Evolutionary conservation across 2,329 filamentous ascomycete species (phyloP).

Genomic region (Aspergillus pseudoviridinutans): DNA sequence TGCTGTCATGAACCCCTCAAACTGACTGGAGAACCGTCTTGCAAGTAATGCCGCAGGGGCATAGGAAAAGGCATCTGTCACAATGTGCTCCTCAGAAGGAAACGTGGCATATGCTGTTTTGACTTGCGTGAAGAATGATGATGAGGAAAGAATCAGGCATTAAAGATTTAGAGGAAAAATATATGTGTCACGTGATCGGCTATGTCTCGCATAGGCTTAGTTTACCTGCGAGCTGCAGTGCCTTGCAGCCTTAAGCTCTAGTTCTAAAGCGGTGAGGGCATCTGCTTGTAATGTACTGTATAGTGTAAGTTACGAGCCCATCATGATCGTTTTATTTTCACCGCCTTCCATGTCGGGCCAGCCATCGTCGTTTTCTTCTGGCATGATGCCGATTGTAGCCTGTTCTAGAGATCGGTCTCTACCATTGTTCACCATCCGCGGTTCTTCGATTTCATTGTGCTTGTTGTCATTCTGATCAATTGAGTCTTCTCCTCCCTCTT

Average conservation of each 20-base stretch:
- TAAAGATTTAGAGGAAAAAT: constrained; percentile 17
- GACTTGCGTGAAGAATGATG: constrained; percentile 27
- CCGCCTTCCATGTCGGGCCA: constrained; percentile 7
- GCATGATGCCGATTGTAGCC: not conserved
- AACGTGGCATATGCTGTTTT: constrained; percentile 25
- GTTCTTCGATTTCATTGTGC: not conserved
- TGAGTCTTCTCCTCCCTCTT: not conserved
- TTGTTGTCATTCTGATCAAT: constrained; percentile 1
- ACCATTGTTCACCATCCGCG: not conserved
- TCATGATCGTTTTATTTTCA: not conserved
- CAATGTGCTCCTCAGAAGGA: constrained; percentile 1
- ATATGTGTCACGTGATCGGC: constrained; percentile 9
- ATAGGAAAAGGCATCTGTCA: constrained; percentile 27
- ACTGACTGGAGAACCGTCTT: constrained; percentile 41
- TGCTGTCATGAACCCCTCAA: constrained; percentile 44
- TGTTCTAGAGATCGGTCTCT: constrained; percentile 1
- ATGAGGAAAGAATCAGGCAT: constrained; percentile 12
- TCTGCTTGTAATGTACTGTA: not conserved
- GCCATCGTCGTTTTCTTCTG: constrained; percentile 2
- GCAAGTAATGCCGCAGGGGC: constrained; percentile 30
- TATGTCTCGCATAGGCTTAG: not conserved
- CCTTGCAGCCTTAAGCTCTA: constrained; percentile 1
- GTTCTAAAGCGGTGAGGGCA: not conserved
- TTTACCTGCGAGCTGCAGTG: constrained; percentile 1
- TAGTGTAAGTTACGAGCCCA: not conserved